Base-by-base conservation (phyloP, 2,329 filamentous ascomycete species). In the Coniochaeta pulveracea region DNA sequence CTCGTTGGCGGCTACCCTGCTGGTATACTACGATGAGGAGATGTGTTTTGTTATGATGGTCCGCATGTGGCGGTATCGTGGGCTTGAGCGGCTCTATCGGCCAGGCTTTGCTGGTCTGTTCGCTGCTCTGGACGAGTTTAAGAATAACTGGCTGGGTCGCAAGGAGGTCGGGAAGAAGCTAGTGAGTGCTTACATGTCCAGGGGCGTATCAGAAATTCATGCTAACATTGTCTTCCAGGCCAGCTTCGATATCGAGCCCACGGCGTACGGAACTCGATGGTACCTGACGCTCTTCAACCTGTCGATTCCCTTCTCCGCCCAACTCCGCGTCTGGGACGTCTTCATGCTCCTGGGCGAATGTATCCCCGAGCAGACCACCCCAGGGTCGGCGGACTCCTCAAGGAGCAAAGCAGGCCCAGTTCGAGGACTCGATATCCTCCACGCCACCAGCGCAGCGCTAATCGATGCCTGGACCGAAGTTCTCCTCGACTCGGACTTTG, bases 251-350 rank as follows among this genome's bases (percentile, higher is more conserved):
- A 91, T 98, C 45, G 76, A 85, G 26, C 76, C 85, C 12, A 94
- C 86, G 2, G 80, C 88, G n/a, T 98, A 95, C 51, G 91, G 88
- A 19, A 96, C 89, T 4, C 72, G 88, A 34, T 98, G 91, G 91
- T 98, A 98, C 52, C 68, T 98, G 33, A 98, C 91, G 2, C 66
- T 98, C 7, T 98, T 98, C 69, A 96, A 96, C 57, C 81, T 96
- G 49, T 93, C 85, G 11, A 84, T 98, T 33, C 91, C 91, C 0
- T 98, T 96, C 48, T 72, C 85, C 0, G 88, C 89, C 4, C 91
- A 96, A 56, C 76, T 98, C 22, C 81, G 91, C 31, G 82, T 98
- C 11, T 98, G 91, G 91, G 91, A 98, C 51, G 83, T 95, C 2
- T 96, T 96, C 58, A 85, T 98, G 72, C 74, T 98, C 10, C 72